Conservation (phyloP, 805 yeast species). For the Kregervanrija delftensis region DNA sequence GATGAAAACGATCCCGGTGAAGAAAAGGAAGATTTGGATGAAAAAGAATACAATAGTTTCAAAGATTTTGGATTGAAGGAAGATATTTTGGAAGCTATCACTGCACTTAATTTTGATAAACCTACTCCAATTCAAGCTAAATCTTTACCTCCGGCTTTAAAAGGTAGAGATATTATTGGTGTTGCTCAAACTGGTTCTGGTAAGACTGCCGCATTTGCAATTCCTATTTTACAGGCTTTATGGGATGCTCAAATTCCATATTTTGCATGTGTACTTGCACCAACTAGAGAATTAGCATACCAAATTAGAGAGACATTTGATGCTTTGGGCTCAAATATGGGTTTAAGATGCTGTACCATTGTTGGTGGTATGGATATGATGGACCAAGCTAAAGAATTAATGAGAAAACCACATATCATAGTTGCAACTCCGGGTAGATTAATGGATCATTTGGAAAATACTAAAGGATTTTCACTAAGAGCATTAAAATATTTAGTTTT, state of each 20-base stretch:
- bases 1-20: constrained; percentile 11
- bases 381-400: constrained; percentile 92
- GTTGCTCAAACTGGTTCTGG: constrained; percentile 98
- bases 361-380: constrained; percentile 99
- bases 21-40: constrained; percentile 6
- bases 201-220: constrained; percentile 96
- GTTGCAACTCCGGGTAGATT: constrained; percentile 91
- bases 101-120: constrained; percentile 60
- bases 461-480: constrained; percentile 80
- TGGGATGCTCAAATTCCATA: constrained; percentile 88
- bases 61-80: constrained; percentile 60
- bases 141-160: constrained; percentile 83
- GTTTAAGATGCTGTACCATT: constrained; percentile 78
- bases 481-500: constrained; percentile 77
- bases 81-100: constrained; percentile 74
- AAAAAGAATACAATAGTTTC: constrained; percentile 28
- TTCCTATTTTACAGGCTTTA: constrained; percentile 85
- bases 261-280: constrained; percentile 82
- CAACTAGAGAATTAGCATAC: constrained; percentile 79
- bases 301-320: constrained; percentile 93
- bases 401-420: constrained; percentile 88
- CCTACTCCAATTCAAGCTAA: constrained; percentile 95
- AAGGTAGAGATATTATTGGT: constrained; percentile 91
- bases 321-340: constrained; percentile 88
- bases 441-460: constrained; percentile 88